These are phyloP conservation scores for Linnemannia schmuckeri DNA, from an alignment of 192 early-diverging fungal species.

Conservation along the genomic window DNA sequence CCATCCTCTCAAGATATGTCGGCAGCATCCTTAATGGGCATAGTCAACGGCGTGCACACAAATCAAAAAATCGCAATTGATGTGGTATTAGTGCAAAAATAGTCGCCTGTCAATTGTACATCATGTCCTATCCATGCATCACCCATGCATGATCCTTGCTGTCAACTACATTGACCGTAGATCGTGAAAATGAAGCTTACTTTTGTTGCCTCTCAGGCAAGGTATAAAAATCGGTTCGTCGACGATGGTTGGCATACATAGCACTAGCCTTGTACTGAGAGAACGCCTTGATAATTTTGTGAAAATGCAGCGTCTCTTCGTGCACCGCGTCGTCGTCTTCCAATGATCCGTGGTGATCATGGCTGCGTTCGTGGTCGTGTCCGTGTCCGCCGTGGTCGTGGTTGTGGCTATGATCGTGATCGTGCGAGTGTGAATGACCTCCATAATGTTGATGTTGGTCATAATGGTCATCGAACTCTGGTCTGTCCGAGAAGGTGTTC, in stretches of 20 bases:
- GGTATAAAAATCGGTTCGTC: constrained; percentile 69
- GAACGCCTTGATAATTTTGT: constrained; percentile 71
- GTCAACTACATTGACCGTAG: neutral
- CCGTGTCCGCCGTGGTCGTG: constrained; percentile 17
- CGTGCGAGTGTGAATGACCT: neutral
- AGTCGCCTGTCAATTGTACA: neutral
- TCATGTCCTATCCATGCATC: neutral
- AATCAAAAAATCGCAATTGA: neutral
- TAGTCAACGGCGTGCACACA: too few relatives aligned
- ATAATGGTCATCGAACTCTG: constrained; percentile 14
- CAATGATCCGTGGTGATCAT: neutral
- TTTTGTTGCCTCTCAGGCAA: constrained; percentile 75
- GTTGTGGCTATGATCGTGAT: constrained; percentile 17
- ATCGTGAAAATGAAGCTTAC: constrained; percentile 37
- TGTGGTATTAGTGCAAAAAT: neutral
- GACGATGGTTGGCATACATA: constrained; percentile 72
- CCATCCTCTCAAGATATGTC: constrained; percentile 72
- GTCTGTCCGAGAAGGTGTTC: constrained; percentile 12
- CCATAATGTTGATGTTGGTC: constrained; percentile 4
- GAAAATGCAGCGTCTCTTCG: constrained; percentile 60
- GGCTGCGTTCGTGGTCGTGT: constrained; percentile 18
- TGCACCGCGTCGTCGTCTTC: constrained; percentile 35
- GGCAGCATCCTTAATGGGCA: constrained; percentile 56
- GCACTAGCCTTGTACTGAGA: constrained; percentile 73
- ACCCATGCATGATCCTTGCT: neutral